Evolutionary conservation across 73 alveolate genomes (phyloP).

Genomic region (Paramecium sexaurelia): DNA sequence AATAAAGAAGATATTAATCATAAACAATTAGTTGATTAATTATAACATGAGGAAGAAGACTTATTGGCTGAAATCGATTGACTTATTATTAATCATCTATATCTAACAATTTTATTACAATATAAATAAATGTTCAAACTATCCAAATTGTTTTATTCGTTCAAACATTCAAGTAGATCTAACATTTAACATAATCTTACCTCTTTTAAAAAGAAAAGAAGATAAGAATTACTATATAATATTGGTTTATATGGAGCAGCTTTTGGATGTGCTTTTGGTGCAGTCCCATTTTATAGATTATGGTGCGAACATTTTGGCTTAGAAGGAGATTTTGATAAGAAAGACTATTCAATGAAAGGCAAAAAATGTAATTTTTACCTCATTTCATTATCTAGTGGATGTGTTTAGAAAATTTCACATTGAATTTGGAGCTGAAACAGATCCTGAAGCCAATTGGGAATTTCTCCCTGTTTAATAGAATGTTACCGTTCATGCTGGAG

Average conservation of each 20-base stretch:
- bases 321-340: slow-evolving; percentile 59
- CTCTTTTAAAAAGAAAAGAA: slow-evolving; percentile 49
- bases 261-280: slow-evolving; percentile 65
- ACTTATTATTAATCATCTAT: neutral
- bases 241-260: slow-evolving; percentile 62
- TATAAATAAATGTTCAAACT: neutral
- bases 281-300: slow-evolving; percentile 67
- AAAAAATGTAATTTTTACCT: slow-evolving; percentile 16
- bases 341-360: slow-evolving; percentile 69
- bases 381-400: slow-evolving; percentile 50
- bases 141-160: neutral
- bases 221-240: slow-evolving; percentile 52
- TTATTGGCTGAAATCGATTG: slow-evolving; percentile 85
- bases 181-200: neutral
- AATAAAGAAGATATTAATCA: slow-evolving; percentile 61
- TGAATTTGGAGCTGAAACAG: slow-evolving; percentile 75
- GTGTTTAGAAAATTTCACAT: slow-evolving; percentile 75
- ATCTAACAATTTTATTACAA: neutral
- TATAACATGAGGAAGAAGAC: slow-evolving; percentile 69
- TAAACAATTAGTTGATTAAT: slow-evolving; percentile 49
- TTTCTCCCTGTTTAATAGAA: slow-evolving; percentile 74
- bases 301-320: slow-evolving; percentile 69
- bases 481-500: slow-evolving; percentile 85
- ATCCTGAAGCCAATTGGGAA: slow-evolving; percentile 86
- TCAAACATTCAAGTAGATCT: slow-evolving; percentile 12